phyloP scores from a whole-genome alignment of 176 grass and related monocot species.

The Oryza meyeriana region DNA sequence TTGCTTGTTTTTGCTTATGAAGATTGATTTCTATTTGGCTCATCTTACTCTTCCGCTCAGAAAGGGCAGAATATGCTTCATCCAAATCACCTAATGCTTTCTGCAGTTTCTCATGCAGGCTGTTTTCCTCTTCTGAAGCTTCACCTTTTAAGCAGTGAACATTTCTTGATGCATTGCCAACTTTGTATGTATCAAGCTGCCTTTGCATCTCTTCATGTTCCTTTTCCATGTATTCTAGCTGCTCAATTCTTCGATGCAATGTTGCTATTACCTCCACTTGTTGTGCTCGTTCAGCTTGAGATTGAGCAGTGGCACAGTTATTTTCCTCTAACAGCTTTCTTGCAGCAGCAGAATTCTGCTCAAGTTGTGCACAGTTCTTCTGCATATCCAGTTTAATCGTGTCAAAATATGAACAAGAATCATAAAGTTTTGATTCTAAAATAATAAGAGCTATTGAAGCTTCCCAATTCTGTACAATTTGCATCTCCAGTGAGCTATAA shows the following conservation, averaged over 20 bases:
- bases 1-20: slow-evolving; percentile 35
- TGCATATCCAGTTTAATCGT: slow-evolving; percentile 35
- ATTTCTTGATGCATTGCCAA: slow-evolving; percentile 40
- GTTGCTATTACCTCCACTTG: slow-evolving; percentile 31
- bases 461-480: slow-evolving; percentile 52
- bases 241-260: slow-evolving; percentile 43
- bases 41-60: slow-evolving; percentile 38
- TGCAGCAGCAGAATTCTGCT: slow-evolving; percentile 28
- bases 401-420: slow-evolving; percentile 47
- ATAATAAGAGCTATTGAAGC: slow-evolving; percentile 17
- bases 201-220: slow-evolving; percentile 43
- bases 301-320: slow-evolving; percentile 36
- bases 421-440: slow-evolving; percentile 37
- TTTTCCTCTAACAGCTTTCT: slow-evolving; percentile 48
- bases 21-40: slow-evolving; percentile 34
- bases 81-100: slow-evolving; percentile 41
- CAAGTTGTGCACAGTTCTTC: slow-evolving; percentile 28
- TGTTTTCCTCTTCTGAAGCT: slow-evolving; percentile 53
- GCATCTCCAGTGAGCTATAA: slow-evolving; percentile 38
- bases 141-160: slow-evolving; percentile 53
- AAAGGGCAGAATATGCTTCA: slow-evolving; percentile 49
- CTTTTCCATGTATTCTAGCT: slow-evolving; percentile 45
- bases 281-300: slow-evolving; percentile 30
- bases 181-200: slow-evolving; percentile 54
- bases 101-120: slow-evolving; percentile 38